Evolutionary conservation across 1,139 yeast species (phyloP), one percentile per base, ranked within the genome.

Genomic region (Zygoascus meyerae): DNA sequence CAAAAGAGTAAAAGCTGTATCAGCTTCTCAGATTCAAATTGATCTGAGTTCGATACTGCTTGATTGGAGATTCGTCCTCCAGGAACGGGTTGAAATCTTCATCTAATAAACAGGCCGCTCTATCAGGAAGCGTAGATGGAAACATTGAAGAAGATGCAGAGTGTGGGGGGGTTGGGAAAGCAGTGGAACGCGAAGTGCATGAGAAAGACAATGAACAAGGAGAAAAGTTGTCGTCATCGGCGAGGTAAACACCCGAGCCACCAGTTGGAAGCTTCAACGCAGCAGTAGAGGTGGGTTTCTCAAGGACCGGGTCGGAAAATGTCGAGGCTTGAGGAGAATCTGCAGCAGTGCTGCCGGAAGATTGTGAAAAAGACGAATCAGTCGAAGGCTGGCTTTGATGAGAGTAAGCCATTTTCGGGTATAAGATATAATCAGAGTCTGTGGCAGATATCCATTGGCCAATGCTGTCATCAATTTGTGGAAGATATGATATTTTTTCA

Each of bases 11-110:
- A 21, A n/a, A n/a, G n/a, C 26, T 7, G 6, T 7, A 21, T 21
- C 26, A 21, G 7, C 26, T 21, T 21, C 26, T 4, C 7, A 21
- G 26, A 29, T 9, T 18, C 30, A 28, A 28, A 29, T 17, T 14
- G 26, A 38, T 38, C 34, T 28, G 26, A 11, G 37, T 32, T 14
- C 36, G 34, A 29, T 15, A 30, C 2, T 14, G 36, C 11, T 28
- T 12, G 5, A 40, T 31, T 7, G 35, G 36, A 18, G 15, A 8
- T 18, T 40, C 42, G 35, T 45, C 45, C 31, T 46, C 47, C 30
- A 41, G 34, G 38, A 47, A 47, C 11, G 49, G 49, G 44, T 43
- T 44, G 34, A 26, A 43, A 34, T 47, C 44, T 18, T 43, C 49
- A 33, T 47, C 47, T n/a, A 26, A 30, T 10, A 42, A 14, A 35